Base-by-base conservation (phyloP, 139 green algal genomes). In the Monoraphidium neglectum region DNA sequence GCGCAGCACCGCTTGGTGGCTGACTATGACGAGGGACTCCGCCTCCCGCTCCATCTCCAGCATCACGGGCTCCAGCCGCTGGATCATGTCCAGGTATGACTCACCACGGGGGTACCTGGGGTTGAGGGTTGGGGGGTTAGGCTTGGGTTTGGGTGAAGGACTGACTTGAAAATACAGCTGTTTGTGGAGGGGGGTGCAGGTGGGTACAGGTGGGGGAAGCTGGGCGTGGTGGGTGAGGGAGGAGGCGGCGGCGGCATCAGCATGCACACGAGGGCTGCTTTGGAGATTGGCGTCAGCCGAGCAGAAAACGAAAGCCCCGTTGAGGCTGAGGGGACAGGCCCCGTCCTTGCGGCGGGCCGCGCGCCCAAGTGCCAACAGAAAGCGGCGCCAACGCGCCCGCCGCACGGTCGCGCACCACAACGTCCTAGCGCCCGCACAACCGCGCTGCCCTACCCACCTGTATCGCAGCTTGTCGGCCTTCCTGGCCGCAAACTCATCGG, bases 391-490 rank as follows among this genome's bases (percentile, higher is more conserved):
- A n/a, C n/a, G n/a, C n/a, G n/a, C n/a, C n/a, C n/a, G n/a, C n/a
- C n/a, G n/a, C n/a, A n/a, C n/a, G n/a, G n/a, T n/a, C n/a, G n/a
- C n/a, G n/a, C n/a, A n/a, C n/a, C n/a, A n/a, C n/a, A n/a, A n/a
- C n/a, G n/a, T n/a, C n/a, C n/a, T 21, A 51, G 43, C 43, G 43
- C 43, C 43, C 43, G 8, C 43, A 8, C 43, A 51, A 51, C 8
- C 32, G 4, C 24, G n/a, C 43, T 10, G 33, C 40, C n/a, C 23
- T 18, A n/a, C 77, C 0, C 46, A 90, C 87, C 87, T 86, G 90
- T 97, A 98, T 18, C 85, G 78, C 71, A 98, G 90, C 90, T 98
- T 98, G 87, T 98, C 93, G 40, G 81, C 76, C 82, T 90, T 89
- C 47, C 94, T 81, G 24, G 87, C 87, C 40, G 70, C 83, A 68